phyloP scores from a whole-genome alignment of 345 rosid genomes.

The Cardamine occulta region DNA sequence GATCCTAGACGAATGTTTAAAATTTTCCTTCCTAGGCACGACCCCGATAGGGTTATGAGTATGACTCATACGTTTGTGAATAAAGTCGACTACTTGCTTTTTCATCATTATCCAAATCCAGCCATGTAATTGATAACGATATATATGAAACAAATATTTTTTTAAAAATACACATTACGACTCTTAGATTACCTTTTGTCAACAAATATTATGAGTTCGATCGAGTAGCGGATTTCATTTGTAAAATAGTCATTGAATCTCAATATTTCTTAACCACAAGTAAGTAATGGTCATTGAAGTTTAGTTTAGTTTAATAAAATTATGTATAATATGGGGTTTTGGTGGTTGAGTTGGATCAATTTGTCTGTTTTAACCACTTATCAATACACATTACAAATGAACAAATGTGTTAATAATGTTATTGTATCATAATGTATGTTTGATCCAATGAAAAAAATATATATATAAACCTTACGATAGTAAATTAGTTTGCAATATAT shows the following conservation, averaged over 20 bases:
- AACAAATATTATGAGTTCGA: background rate
- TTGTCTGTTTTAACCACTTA: background rate
- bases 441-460: too few relatives aligned
- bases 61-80: conserved; percentile 36
- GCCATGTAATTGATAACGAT: conserved; percentile 26
- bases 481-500: background rate
- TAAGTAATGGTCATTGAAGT: background rate
- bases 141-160: background rate
- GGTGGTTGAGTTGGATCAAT: background rate
- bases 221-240: background rate
- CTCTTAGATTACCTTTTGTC: background rate
- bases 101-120: conserved; percentile 39
- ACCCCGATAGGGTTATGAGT: conserved; percentile 36
- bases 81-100: conserved; percentile 36
- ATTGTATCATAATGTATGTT: too few relatives aligned
- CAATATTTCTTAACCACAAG: background rate
- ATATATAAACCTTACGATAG: background rate
- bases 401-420: background rate
- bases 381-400: background rate
- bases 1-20: too few relatives aligned
- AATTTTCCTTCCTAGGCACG: too few relatives aligned
- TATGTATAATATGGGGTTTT: background rate
- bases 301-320: background rate
- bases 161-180: background rate
- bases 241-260: background rate